phyloP scores from a whole-genome alignment of 1,139 yeast genomes.

The Diutina siamensis region DNA sequence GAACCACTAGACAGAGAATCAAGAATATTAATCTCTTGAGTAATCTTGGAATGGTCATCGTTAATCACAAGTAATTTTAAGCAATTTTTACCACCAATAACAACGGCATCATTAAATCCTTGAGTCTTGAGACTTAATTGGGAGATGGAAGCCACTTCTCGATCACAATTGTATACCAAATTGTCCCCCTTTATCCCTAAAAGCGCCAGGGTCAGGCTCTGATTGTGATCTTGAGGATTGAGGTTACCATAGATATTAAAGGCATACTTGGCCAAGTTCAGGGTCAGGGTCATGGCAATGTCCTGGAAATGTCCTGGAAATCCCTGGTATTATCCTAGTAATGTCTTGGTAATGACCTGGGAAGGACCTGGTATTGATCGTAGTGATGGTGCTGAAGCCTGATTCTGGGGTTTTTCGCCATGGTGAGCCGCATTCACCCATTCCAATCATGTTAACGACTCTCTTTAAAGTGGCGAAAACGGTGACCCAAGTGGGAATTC shows the following conservation, averaged over 20 bases:
- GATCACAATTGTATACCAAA: slow-evolving; percentile 16
- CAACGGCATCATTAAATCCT: slow-evolving; percentile 26
- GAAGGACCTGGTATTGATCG: too few species aligned
- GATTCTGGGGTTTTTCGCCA: too few species aligned
- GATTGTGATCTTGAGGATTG: slow-evolving; percentile 6
- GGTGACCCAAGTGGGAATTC: slow-evolving; percentile 18
- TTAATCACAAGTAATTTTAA: slow-evolving; percentile 37
- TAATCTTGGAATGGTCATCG: slow-evolving; percentile 24
- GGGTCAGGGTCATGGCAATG: slow-evolving; percentile 1
- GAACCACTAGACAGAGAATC: slow-evolving; percentile 33
- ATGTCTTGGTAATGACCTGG: too few species aligned
- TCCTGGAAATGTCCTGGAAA: too few species aligned
- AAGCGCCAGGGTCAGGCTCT: slow-evolving; percentile 8
- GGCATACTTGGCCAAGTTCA: slow-evolving; percentile 20
- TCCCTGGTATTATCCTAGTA: too few species aligned
- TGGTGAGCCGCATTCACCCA: too few species aligned
- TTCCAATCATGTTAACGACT: background rate
- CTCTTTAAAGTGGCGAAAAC: slow-evolving; percentile 6
- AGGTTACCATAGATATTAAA: slow-evolving; percentile 24
- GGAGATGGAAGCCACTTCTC: slow-evolving; percentile 25
- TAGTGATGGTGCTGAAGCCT: too few species aligned
- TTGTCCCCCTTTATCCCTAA: slow-evolving; percentile 8
- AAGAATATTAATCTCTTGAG: slow-evolving; percentile 34
- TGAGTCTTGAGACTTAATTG: slow-evolving; percentile 23
- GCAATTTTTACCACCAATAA: slow-evolving; percentile 49